Evolutionary conservation across 306 rosid genomes (phyloP), one percentile per base, ranked within the genome.

Genomic region (Dicorynia guianensis): DNA sequence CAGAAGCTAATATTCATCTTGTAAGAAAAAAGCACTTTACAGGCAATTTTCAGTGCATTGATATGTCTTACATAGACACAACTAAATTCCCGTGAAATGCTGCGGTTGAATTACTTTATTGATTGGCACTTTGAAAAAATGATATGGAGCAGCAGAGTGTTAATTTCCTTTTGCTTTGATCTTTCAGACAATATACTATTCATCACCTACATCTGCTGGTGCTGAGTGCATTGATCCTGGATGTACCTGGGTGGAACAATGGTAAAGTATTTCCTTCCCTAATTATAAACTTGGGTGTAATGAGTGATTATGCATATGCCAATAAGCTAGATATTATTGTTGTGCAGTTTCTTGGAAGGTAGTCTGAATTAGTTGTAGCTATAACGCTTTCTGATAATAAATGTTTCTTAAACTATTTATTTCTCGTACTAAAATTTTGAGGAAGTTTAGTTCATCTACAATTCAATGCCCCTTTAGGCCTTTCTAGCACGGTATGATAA

Each of bases 181-280:
- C 49, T 85, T 87, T 34, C 96, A 96, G 99, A 89, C 96, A 52
- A 92, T 96, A 42, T 53, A 82, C 89, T 96, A 89, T 85, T 92
- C 98, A 0, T 92, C 99, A 2, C 96, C 89, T 78, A 89, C 87
- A 4, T 96, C 99, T 58, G 99, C 98, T 7, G 99, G 98, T 65
- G 99, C 99, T 14, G 96, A 84, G 82, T 96, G 98, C 88, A 87
- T 96, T 87, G 99, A 88, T 83, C 91, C 97, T 60, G 46, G 86
- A 58, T 96, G 99, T 85, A 85, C 90, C 5, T 96, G 98, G 99
- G 97, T 96, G 71, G 99, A 96, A 79, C 99, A 96, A 83, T 96
- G 99, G 99, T 96, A 83, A 77, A 47, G 7, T 66, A 63, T 67
- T 47, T 74, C 5, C 73, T 42, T 62, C 67, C 18, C 17, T 15